Evolutionary conservation across 2,329 filamentous ascomycete species (phyloP), one percentile per base, ranked within the genome.

Genomic region (Clonostachys sp.): DNA sequence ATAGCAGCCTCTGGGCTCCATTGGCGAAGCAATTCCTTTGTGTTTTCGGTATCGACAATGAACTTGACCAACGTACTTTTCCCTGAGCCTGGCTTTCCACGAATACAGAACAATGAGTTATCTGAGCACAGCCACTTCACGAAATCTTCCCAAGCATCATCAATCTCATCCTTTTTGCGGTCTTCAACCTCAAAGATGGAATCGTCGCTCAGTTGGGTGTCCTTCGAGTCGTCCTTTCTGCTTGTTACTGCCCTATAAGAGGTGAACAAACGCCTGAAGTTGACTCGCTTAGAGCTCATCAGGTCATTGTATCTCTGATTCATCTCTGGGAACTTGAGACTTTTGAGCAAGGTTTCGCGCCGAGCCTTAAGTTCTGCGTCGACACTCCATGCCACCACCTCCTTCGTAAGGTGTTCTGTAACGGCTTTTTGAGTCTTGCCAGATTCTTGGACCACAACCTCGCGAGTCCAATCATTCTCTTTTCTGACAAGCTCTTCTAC

Each of bases 31-130:
- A 39, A 18, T 39, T 39, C 14, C 12, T 18, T n/a, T 7, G 36
- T 39, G 7, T n/a, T 18, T n/a, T n/a, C 36, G 12, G 58, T 41
- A 1, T 48, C 34, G 3, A 51, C 13, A 12, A 66, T 39, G 41
- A 56, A 64, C 38, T 61, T 65, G 45, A 65, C 56, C 34, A 67
- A 44, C 0, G 59, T 65, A 10, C 53, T 59, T 41, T 68, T 67
- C 2, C 64, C 64, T 2, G 61, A 58, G 0, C 60, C 64, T 0
- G 60, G 55, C 42, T 65, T 66, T 1, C 62, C 63, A 12, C 51
- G 55, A 38, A 66, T 56, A 55, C 60, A 67, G 47, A 61, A 66
- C 0, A 45, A 24, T 1, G 18, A 30, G 2, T 33, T 42, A 12
- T 45, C 41, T 1, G 52, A 56, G 30, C 43, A 33, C 10, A 57